Evolutionary conservation across 2,329 filamentous ascomycete genomes (phyloP).

Genomic region (Sporothrix brunneoviolacea): DNA sequence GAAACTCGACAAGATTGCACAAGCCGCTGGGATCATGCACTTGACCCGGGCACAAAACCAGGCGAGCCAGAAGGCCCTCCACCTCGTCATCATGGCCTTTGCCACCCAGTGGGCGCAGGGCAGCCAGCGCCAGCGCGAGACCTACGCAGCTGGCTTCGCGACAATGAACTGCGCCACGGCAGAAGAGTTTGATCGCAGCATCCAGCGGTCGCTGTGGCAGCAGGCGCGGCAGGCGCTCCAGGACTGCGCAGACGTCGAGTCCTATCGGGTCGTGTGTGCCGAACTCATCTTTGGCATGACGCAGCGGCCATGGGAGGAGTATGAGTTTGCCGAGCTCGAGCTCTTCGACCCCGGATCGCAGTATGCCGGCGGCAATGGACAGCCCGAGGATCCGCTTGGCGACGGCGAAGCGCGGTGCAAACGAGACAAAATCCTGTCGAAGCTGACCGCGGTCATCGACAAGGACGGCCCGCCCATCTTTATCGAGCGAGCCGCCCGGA

Average conservation of each 20-base stretch:
- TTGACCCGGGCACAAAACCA: conserved; percentile 36
- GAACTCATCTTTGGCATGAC: conserved; percentile 33
- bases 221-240: conserved; percentile 31
- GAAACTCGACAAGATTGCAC: conserved; percentile 39
- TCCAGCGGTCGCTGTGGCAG: conserved; percentile 33
- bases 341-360: conserved; percentile 1
- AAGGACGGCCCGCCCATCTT: conserved; percentile 28
- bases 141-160: conserved; percentile 15
- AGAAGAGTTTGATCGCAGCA: conserved; percentile 32
- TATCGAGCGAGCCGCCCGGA: conserved; percentile 33
- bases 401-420: neutral
- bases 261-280: conserved; percentile 31
- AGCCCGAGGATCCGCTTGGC: too few relatives aligned
- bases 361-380: neutral
- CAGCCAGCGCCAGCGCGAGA: conserved; percentile 24
- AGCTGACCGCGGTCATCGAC: conserved; percentile 18
- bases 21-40: conserved; percentile 32
- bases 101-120: conserved; percentile 44
- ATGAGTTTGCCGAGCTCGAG: conserved; percentile 13
- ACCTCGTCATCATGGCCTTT: conserved; percentile 45
- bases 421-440: conserved; percentile 11
- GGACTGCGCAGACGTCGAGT: conserved; percentile 30
- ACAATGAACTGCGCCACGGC: conserved; percentile 9
- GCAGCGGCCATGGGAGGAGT: conserved; percentile 26
- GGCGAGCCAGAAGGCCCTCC: conserved; percentile 38